These are phyloP conservation scores for Termitomyces bulborhizus DNA, from an alignment of 768 basidiomycete species.

Conservation along the genomic window DNA sequence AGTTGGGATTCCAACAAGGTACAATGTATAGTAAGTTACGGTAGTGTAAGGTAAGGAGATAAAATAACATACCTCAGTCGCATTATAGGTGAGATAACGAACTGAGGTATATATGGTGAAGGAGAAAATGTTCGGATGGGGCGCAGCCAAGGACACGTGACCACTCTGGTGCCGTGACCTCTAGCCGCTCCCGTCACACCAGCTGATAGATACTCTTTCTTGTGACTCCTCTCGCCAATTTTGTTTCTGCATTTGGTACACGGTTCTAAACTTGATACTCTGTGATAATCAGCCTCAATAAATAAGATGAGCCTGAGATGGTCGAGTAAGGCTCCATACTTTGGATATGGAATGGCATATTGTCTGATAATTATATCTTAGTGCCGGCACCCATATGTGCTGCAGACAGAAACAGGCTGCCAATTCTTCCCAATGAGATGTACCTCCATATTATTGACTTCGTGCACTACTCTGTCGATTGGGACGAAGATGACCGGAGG, in stretches of 20 bases:
- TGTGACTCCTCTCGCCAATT: too few relatives aligned
- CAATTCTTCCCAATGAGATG: conserved; percentile 36
- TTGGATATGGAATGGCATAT: not conserved
- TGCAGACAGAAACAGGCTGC: not conserved
- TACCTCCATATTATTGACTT: conserved; percentile 35
- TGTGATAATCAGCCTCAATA: not conserved
- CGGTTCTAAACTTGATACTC: not conserved
- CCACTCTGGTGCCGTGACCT: not conserved
- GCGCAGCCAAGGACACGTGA: too few relatives aligned
- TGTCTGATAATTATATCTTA: not conserved
- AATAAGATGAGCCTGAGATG: conserved; percentile 2
- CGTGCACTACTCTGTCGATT: conserved; percentile 17
- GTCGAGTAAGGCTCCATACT: not conserved
- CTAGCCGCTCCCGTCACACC: too few relatives aligned
- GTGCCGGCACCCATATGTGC: not conserved
- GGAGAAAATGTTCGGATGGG: too few relatives aligned
- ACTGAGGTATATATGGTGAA: too few relatives aligned
- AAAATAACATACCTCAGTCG: too few relatives aligned
- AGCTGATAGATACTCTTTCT: too few relatives aligned
- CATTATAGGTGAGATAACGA: too few relatives aligned
- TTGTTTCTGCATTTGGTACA: not conserved
- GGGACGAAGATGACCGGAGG: conserved; percentile 13
- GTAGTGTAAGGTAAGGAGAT: too few relatives aligned
- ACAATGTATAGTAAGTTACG: too few relatives aligned
- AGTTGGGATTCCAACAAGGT: too few relatives aligned